These are phyloP conservation scores for Kodamaea ohmeri DNA, from an alignment of 1,139 yeast genomes.

Conservation along the genomic window DNA sequence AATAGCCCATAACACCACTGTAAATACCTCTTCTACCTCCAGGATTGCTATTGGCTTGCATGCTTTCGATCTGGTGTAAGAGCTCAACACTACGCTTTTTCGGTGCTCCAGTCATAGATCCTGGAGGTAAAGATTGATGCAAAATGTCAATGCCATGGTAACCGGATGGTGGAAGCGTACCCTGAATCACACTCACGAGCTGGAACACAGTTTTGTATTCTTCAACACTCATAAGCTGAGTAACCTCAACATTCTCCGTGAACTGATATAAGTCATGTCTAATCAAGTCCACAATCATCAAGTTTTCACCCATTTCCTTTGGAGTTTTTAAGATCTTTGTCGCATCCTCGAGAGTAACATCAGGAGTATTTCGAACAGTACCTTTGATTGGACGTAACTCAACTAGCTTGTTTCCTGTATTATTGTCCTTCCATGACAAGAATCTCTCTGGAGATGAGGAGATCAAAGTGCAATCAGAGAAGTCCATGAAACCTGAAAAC, in stretches of 20 bases:
- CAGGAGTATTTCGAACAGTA: constrained; percentile 69
- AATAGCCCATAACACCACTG: constrained; percentile 94
- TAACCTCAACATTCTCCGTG: constrained; percentile 63
- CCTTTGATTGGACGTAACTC: constrained; percentile 96
- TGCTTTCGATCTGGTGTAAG: constrained; percentile 51
- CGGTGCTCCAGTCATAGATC: constrained; percentile 99
- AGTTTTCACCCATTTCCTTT: constrained; percentile 91
- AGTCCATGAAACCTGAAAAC: constrained; percentile 75
- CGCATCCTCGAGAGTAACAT: constrained; percentile 57
- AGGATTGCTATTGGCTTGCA: constrained; percentile 40
- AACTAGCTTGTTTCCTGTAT: constrained; percentile 39
- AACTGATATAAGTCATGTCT: constrained; percentile 85
- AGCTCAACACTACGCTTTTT: constrained; percentile 88
- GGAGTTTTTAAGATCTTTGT: constrained; percentile 69
- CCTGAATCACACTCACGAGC: constrained; percentile 84
- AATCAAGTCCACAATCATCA: constrained; percentile 95
- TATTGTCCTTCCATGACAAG: constrained; percentile 63
- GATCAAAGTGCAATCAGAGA: constrained; percentile 66
- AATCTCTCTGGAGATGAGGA: constrained; percentile 96
- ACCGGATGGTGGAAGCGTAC: constrained; percentile 41
- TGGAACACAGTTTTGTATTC: constrained; percentile 91
- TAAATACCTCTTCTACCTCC: constrained; percentile 75
- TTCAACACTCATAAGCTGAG: constrained; percentile 85
- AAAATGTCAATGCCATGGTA: constrained; percentile 78
- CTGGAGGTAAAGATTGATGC: constrained; percentile 85